These are phyloP conservation scores for Talaromyces funiculosus DNA, from an alignment of 2,329 filamentous ascomycete genomes.

Conservation along the genomic window DNA sequence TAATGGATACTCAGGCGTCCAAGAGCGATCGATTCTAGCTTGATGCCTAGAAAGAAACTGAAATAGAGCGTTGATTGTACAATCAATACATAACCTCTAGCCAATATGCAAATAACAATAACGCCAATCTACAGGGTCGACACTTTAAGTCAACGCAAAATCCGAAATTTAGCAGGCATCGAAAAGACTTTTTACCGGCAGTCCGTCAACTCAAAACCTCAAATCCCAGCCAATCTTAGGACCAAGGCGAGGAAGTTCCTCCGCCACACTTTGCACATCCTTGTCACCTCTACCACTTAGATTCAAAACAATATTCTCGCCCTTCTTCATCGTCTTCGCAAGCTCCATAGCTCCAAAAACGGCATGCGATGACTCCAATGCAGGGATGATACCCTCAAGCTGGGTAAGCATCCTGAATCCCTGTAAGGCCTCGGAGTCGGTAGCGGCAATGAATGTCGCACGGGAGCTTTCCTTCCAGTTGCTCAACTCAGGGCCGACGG, in stretches of 20 bases:
- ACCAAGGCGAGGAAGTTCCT: conserved; percentile 81
- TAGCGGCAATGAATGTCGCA: conserved; percentile 84
- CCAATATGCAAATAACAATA: not conserved
- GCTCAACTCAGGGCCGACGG: conserved; percentile 87
- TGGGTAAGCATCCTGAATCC: conserved; percentile 82
- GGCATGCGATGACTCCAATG: conserved; percentile 88
- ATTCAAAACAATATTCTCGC: conserved; percentile 87
- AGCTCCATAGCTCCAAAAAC: conserved; percentile 84
- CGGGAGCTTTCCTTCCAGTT: conserved; percentile 87
- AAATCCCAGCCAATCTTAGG: conserved; percentile 73
- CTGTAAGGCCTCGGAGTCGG: conserved; percentile 80
- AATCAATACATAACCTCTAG: not conserved
- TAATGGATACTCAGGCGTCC: no score
- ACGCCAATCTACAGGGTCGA: not conserved
- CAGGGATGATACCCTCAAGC: conserved; percentile 93
- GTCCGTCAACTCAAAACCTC: conserved; percentile 9
- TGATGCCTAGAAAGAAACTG: not conserved
- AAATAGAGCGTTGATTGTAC: not conserved
- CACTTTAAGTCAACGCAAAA: not conserved
- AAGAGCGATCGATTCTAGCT: not conserved
- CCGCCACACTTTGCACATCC: conserved; percentile 96
- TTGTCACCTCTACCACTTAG: conserved; percentile 92
- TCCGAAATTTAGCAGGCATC: not conserved
- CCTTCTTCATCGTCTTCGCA: conserved; percentile 86
- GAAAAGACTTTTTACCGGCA: not conserved